Percentiles rank a stretch among this genome's conserved stretches.
Conservation (phyloP, 208 protist species). For the Wallacemonas sp. region DNA sequence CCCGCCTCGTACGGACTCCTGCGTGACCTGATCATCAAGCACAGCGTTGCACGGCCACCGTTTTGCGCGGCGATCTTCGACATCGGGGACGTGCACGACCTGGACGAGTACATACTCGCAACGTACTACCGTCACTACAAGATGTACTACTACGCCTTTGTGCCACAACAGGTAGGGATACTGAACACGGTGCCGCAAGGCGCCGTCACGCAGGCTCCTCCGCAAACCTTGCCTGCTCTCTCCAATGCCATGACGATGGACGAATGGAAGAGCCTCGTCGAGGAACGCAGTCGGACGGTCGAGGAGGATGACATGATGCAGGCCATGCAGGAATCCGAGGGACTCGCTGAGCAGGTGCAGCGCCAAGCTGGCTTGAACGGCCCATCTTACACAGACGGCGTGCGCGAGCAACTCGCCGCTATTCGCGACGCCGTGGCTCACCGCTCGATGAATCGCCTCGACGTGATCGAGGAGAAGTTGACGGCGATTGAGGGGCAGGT, state of each 20-base stretch:
- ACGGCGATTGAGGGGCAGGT: conserved; percentile 77
- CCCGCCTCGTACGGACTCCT: conserved; percentile 72
- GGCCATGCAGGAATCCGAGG: conserved; percentile 36
- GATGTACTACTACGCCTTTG: conserved; percentile 92
- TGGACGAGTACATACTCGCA: conserved; percentile 84
- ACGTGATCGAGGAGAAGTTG: conserved; percentile 77
- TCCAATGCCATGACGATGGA: conserved; percentile 46
- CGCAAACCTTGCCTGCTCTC: conserved; percentile 58
- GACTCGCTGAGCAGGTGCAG: conserved; percentile 41
- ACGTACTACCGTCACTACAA: conserved; percentile 93
- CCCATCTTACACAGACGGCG: conserved; percentile 61
- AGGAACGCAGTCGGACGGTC: conserved; percentile 52
- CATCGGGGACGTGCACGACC: conserved; percentile 75
- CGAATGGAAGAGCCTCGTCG: conserved; percentile 68
- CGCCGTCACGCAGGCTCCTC: conserved; percentile 53
- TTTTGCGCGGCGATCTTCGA: conserved; percentile 86
- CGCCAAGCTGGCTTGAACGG: conserved; percentile 46
- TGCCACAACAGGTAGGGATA: conserved; percentile 60
- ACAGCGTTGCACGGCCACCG: conserved; percentile 88
- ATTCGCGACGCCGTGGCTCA: conserved; percentile 72
- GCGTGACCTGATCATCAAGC: conserved; percentile 69
- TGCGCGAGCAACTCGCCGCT: conserved; percentile 75
- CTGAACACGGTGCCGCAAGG: conserved; percentile 51
- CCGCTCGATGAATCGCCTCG: conserved; percentile 55
- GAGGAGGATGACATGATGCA: conserved; percentile 62